Percentiles rank a stretch among this genome's conserved stretches.
Conservation (phyloP, 169 alveolate genomes). For the Plasmodium gaboni region DNA sequence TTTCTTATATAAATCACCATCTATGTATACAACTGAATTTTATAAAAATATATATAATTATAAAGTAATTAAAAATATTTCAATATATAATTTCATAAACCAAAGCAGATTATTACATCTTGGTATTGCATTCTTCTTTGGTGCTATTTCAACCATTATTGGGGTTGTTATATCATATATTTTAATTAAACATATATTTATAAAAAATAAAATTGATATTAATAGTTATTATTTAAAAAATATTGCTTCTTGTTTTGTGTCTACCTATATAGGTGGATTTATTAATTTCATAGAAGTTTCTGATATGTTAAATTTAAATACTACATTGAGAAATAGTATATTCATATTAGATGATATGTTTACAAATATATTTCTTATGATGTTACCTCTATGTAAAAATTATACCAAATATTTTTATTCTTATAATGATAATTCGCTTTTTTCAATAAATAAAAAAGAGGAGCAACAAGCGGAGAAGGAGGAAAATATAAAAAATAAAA, state of each 20-base stretch:
- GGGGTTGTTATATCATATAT: slow-evolving; percentile 36
- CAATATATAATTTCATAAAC: slow-evolving; percentile 21
- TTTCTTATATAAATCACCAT: not conserved
- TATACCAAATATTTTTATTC: not conserved
- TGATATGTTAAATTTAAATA: slow-evolving; percentile 23
- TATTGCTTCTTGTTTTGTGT: slow-evolving; percentile 22
- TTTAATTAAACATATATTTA: slow-evolving; percentile 14
- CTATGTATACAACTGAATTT: no score
- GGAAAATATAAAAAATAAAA: slow-evolving; percentile 1
- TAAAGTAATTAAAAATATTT: slow-evolving; percentile 13
- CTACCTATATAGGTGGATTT: slow-evolving; percentile 53
- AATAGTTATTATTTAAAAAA: slow-evolving; percentile 15
- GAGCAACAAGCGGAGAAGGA: not conserved
- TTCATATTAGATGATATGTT: slow-evolving; percentile 55
- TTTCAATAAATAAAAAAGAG: no score
- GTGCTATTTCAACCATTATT: slow-evolving; percentile 22
- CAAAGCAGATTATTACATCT: slow-evolving; percentile 14
- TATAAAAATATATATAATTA: not conserved
- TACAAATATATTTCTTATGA: slow-evolving; percentile 36
- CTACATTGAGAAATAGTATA: slow-evolving; percentile 17
- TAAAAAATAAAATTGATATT: not conserved
- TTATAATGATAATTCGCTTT: not conserved
- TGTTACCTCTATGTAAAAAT: slow-evolving; percentile 32
- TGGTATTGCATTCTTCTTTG: slow-evolving; percentile 55
- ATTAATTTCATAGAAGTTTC: slow-evolving; percentile 46